Percentiles rank a stretch among this genome's conserved stretches.
Conservation (phyloP, 768 basidiomycete species). For the Russula abietina region DNA sequence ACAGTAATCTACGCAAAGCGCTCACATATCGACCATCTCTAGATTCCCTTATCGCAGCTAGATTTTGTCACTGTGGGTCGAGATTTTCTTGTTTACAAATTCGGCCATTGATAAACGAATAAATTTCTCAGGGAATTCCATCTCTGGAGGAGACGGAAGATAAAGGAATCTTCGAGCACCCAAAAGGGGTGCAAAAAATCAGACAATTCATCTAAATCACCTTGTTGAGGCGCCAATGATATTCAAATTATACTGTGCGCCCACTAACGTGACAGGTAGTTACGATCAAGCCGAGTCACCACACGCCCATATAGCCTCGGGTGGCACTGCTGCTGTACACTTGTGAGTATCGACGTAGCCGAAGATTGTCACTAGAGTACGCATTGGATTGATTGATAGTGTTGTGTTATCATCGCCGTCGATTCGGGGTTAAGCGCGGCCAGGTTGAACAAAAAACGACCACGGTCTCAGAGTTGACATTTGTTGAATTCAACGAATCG, state of each 20-base stretch:
- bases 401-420: not conserved
- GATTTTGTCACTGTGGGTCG: constrained; percentile 22
- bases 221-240: too few species aligned
- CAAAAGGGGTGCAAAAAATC: constrained; percentile 5
- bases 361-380: constrained; percentile 7
- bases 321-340: constrained; percentile 7
- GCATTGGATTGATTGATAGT: not conserved
- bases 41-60: constrained; percentile 12
- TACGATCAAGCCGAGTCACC: too few species aligned
- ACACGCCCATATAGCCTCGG: not conserved
- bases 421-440: not conserved
- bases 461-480: constrained; percentile 10
- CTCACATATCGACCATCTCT: not conserved
- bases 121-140: constrained; percentile 17
- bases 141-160: constrained; percentile 23
- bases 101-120: not conserved
- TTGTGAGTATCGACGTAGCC: constrained; percentile 20
- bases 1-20: not conserved
- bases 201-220: constrained; percentile 9
- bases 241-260: not conserved
- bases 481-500: too few species aligned
- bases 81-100: not conserved
- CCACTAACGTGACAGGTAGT: too few species aligned
- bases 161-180: constrained; percentile 7
- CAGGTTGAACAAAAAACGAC: not conserved